Base-by-base conservation (phyloP, 176 grass and related monocot species). In the Oryza meyeriana region DNA sequence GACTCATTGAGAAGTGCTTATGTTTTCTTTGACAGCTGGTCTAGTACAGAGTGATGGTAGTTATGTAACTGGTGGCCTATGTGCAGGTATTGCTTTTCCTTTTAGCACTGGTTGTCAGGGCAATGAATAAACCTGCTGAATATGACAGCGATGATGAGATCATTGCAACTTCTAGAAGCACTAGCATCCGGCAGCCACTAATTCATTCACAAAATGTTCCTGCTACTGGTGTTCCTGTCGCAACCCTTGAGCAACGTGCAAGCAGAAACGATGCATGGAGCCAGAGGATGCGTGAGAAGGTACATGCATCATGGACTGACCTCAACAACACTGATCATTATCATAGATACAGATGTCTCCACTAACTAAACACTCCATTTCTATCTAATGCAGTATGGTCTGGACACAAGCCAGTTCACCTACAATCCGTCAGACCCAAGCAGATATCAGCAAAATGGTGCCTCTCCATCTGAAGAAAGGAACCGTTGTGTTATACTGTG, bases 261-360 rank as follows among this genome's bases (percentile, higher is more conserved):
- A 90, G 82, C 79, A 86, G 90, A 79, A 88, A 84, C 20, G 95
- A 93, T 87, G 92, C 90, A 0, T 98, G 95, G 95, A 95, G 95
- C 87, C 95, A 98, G 78, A 88, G 92, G 79, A 98, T 98, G 92
- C 90, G 95, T 42, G 95, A 98, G 76, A 98, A 98, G 92, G 95
- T 98, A 94, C 22, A 36, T 61, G 18, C 35, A 71, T 72, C 39
- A 38, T 41, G 61, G 44, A 75, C 29, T 3, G 16, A 59, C 78
- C 85, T 58, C 55, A 39, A 64, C 9, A 57, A n/a, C 36, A n/a
- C 66, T 71, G 18, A 30, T 78, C 25, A 74, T 70, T 76, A 22
- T 72, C 18, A 12, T 36, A 72, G 45, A 8, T 52, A 28, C 66
- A 42, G 25, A 8, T 82, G 17, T 34, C 12, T 52, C 80, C 28